Base-by-base conservation (phyloP, 257 asterid genomes). In the Prunella vulgaris region DNA sequence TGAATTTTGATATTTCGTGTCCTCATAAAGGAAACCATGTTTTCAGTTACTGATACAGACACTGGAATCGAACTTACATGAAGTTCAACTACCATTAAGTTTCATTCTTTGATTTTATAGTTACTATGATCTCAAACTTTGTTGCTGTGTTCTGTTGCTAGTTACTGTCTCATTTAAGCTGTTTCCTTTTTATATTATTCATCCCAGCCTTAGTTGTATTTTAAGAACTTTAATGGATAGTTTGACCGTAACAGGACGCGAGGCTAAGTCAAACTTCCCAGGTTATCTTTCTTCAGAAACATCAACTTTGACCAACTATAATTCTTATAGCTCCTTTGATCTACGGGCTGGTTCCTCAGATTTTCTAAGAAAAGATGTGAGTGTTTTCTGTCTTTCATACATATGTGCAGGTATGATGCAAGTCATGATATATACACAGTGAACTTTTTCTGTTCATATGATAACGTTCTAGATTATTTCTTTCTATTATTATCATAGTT, bases 281-380 rank as follows among this genome's bases (percentile, higher is more conserved):
- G 93, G 93, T 35, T 74, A 83, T 76, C 73, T 81, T 49, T 33
- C 86, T n/a, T 75, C 90, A 1, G 93, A 88, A 72, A 66, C 79
- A 20, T 77, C 95, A 72, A 60, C 80, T 14, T 51, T 78, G 70
- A 72, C 78, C 28, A 57, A 81, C 69, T 66, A 70, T 71, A 73
- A 74, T 66, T 79, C 76, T 22, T 65, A 84, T 79, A 74, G 85
- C 77, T 77, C 88, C 60, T 69, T 42, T 24, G 82, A 79, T 68
- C 68, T 57, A 44, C 81, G 64, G 69, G 64, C 73, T 60, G 61
- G 77, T 60, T 72, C 87, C 42, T 80, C 85, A 64, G 82, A 83
- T 60, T 76, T 64, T 64, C 48, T 76, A 58, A 83, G 70, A 46
- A 82, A 74, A 66, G 90, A 86, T 71, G 96, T 86, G 83, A 78